Percentiles rank a stretch among this genome's conserved stretches.
These are phyloP conservation scores for Tulasnella sp. DNA, from an alignment of 768 basidiomycete species.

Conservation along the genomic window DNA sequence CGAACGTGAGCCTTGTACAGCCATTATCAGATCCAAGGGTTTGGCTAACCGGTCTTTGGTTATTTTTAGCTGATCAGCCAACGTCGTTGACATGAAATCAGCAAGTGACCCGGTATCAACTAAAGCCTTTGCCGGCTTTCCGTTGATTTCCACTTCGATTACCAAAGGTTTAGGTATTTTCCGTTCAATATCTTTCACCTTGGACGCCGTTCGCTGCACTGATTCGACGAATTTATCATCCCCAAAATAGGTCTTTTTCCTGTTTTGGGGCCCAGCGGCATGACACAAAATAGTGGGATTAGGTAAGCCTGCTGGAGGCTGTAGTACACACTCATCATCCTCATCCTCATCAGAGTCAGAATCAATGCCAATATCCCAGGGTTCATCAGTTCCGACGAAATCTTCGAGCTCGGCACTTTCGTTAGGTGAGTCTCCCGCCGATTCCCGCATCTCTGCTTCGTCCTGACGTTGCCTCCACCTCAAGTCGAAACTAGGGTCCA, in stretches of 20 bases:
- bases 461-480: not conserved
- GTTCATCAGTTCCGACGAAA: not conserved
- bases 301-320: too few relatives aligned
- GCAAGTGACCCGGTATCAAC: conserved; percentile 15
- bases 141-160: conserved; percentile 11
- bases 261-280: too few relatives aligned
- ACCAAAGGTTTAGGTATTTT: conserved; percentile 11
- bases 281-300: conserved; percentile 5
- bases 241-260: too few relatives aligned
- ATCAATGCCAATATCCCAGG: too few relatives aligned
- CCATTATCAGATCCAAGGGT: conserved; percentile 30
- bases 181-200: not conserved
- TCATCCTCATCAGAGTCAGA: too few relatives aligned
- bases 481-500: not conserved
- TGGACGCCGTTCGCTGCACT: conserved; percentile 11
- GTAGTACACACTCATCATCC: too few relatives aligned
- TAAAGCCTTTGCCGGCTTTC: not conserved
- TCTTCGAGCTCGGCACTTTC: not conserved
- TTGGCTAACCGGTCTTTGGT: conserved; percentile 21
- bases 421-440: not conserved
- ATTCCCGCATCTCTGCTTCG: not conserved
- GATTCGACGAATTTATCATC: too few relatives aligned
- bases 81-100: conserved; percentile 16
- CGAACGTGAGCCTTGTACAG: conserved; percentile 31
- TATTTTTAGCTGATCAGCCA: conserved; percentile 29